Percentiles rank a stretch among this genome's conserved stretches.
phyloP scores from a whole-genome alignment of 768 basidiomycete species.

The Erythrobasidium yunnanense region DNA sequence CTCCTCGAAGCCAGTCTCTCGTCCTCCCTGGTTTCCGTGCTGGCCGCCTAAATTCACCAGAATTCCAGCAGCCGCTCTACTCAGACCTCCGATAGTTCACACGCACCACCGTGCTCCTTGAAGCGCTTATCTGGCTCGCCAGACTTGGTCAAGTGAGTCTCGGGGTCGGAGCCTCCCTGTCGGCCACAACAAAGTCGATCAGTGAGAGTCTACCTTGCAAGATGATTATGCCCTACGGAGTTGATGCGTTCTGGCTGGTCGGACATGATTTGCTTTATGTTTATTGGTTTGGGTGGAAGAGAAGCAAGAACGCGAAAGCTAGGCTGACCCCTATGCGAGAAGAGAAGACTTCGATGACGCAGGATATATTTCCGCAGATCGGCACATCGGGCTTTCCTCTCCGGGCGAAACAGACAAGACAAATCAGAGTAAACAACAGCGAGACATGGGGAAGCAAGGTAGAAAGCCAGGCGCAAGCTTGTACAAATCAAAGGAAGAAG shows the following conservation, averaged over 20 bases:
- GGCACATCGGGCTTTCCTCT: too few species aligned
- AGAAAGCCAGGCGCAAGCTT: too few species aligned
- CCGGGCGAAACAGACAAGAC: too few species aligned
- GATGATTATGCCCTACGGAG: neutral
- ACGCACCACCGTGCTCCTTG: constrained; percentile 22
- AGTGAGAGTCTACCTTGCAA: neutral
- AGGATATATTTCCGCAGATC: too few species aligned
- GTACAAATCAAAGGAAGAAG: too few species aligned
- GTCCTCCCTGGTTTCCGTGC: constrained; percentile 11
- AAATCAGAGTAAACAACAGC: too few species aligned
- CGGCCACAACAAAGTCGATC: neutral
- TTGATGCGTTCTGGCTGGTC: constrained; percentile 22
- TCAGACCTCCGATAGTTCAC: neutral
- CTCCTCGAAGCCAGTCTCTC: constrained; percentile 1
- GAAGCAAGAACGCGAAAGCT: neutral
- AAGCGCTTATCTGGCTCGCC: constrained; percentile 26
- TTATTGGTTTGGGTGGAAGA: neutral
- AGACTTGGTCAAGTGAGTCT: neutral
- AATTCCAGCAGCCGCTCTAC: neutral
- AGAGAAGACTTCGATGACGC: too few species aligned
- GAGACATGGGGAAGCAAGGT: too few species aligned
- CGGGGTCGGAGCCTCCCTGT: constrained; percentile 22
- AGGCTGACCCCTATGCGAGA: neutral
- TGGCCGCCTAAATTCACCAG: neutral
- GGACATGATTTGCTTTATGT: constrained; percentile 4